Evolutionary conservation across 495 filamentous ascomycete genomes (phyloP).

Genomic region (Evansstolkia leycettana): DNA sequence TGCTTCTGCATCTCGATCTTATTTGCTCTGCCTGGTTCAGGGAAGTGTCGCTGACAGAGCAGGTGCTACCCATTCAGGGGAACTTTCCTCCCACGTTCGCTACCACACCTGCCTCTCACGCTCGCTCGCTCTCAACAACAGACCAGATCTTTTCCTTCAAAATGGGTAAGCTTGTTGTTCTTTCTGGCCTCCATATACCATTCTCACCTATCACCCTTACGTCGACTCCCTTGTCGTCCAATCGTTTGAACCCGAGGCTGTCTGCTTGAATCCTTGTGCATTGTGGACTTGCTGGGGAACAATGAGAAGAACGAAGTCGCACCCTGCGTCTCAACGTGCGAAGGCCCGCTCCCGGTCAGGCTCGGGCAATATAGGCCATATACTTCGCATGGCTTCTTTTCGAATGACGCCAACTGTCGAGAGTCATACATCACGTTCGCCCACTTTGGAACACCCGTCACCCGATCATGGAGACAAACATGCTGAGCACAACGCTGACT

Average conservation of each 20-base stretch:
- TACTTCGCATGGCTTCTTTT: slow-evolving; percentile 1
- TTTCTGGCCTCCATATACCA: slow-evolving; percentile 2
- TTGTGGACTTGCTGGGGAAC: not conserved
- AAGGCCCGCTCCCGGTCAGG: slow-evolving; percentile 8
- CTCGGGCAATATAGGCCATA: slow-evolving; percentile 1
- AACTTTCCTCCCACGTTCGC: slow-evolving; percentile 15
- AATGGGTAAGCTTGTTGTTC: slow-evolving; percentile 30
- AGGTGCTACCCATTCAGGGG: slow-evolving; percentile 20
- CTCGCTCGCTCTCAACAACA: slow-evolving; percentile 17
- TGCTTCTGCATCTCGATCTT: too few relatives aligned
- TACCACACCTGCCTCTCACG: slow-evolving; percentile 11
- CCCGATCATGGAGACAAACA: slow-evolving; percentile 5
- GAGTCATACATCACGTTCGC: slow-evolving; percentile 8
- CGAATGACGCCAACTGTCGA: slow-evolving; percentile 4
- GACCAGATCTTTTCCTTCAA: slow-evolving; percentile 13
- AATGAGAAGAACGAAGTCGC: slow-evolving; percentile 6
- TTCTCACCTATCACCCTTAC: slow-evolving; percentile 3
- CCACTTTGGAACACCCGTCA: not conserved
- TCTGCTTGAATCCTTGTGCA: slow-evolving; percentile 4
- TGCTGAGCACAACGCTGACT: slow-evolving; percentile 18
- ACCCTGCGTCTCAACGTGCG: slow-evolving; percentile 7
- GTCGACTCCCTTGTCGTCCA: not conserved
- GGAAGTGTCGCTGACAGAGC: slow-evolving; percentile 10
- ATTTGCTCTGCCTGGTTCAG: not conserved
- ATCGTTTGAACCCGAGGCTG: slow-evolving; percentile 1